A percentile compares a stretch with the other conserved stretches of the same genome.
Conservation (phyloP, 495 filamentous ascomycete species). For the Glutinoglossum americanum region DNA sequence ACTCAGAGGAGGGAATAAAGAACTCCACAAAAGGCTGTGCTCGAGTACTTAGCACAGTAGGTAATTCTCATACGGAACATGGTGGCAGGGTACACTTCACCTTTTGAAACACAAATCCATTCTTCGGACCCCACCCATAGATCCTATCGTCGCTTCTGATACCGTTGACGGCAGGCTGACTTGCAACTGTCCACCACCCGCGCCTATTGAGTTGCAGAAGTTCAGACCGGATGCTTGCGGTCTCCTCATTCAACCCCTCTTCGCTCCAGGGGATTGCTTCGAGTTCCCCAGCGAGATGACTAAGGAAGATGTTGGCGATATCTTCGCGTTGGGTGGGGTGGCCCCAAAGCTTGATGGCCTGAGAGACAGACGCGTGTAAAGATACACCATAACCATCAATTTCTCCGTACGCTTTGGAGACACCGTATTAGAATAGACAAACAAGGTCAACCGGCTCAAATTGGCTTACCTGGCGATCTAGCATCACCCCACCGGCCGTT, state of each 20-base stretch:
- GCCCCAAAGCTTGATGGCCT: conserved; percentile 70
- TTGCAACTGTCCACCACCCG: conserved; percentile 91
- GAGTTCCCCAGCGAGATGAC: conserved; percentile 55
- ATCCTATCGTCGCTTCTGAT: conserved; percentile 48
- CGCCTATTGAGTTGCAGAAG: conserved; percentile 56
- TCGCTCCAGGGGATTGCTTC: conserved; percentile 82
- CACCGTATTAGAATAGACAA: conserved; percentile 5
- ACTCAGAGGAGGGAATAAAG: conserved; percentile 56
- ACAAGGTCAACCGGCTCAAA: neutral
- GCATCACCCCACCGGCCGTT: conserved; percentile 96
- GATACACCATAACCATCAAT: conserved; percentile 90
- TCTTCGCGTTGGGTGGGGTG: conserved; percentile 43
- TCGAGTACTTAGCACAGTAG: neutral
- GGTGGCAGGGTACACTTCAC: conserved; percentile 1
- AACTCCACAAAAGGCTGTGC: conserved; percentile 71
- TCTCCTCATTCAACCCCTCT: conserved; percentile 70
- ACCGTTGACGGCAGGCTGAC: conserved; percentile 88
- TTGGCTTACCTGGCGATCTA: conserved; percentile 15
- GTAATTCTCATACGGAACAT: neutral
- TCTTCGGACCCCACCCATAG: conserved; percentile 84
- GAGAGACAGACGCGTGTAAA: conserved; percentile 55
- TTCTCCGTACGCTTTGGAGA: conserved; percentile 78
- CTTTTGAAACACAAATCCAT: conserved; percentile 95
- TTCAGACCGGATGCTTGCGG: conserved; percentile 48
- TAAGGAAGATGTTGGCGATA: conserved; percentile 57